Percentiles rank a stretch among this genome's conserved stretches.
These are phyloP conservation scores for Daldinia caldariorum DNA, from an alignment of 495 filamentous ascomycete species.

Conservation along the genomic window DNA sequence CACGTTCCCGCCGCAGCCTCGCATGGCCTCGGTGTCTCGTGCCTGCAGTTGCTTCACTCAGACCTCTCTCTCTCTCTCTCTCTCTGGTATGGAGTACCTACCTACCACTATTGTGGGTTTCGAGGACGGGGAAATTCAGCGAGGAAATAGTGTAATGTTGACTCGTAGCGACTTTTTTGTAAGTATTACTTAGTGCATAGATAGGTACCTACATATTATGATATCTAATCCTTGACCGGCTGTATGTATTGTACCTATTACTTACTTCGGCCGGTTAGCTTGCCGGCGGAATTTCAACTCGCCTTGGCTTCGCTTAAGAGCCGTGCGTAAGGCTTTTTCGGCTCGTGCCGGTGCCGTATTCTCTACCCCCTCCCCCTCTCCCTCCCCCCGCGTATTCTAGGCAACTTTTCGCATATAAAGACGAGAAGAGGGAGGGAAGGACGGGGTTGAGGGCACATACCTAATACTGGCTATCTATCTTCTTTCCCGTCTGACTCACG, in stretches of 20 bases:
- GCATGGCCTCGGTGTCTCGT: conserved; percentile 27
- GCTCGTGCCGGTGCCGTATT: neutral
- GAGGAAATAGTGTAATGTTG: neutral
- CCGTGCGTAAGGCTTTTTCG: neutral
- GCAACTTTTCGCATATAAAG: neutral
- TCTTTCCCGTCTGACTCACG: neutral
- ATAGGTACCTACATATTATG: neutral
- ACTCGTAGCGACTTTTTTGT: no score
- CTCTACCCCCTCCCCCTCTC: no score
- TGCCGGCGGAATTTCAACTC: neutral
- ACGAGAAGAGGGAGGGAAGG: no score
- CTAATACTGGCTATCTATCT: no score
- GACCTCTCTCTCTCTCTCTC: neutral
- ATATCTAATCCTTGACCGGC: neutral
- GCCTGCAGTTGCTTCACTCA: neutral
- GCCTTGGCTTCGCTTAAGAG: neutral
- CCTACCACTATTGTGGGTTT: no score
- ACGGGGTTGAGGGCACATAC: no score
- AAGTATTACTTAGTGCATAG: no score
- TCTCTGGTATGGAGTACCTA: no score
- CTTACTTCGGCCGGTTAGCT: neutral
- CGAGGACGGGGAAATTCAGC: neutral
- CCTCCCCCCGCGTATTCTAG: neutral
- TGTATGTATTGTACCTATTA: neutral
- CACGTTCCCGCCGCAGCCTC: conserved; percentile 28